phyloP scores from a whole-genome alignment of 2,329 filamentous ascomycete genomes.

The Exserohilum turcica region DNA sequence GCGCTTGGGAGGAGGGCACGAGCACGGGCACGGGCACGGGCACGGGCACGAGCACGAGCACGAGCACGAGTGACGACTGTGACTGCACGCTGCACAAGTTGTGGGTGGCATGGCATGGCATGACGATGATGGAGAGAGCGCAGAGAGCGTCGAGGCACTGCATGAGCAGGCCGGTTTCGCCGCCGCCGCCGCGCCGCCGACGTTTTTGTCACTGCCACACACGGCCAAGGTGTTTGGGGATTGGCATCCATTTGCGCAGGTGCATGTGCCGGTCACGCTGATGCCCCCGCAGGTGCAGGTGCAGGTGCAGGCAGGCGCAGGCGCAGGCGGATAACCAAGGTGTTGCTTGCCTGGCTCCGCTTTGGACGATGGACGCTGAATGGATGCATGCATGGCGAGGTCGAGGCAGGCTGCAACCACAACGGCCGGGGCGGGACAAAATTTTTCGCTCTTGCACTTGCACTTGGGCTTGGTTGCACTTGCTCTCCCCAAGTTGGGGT shows the following conservation, averaged over 20 bases:
- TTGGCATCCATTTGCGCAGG: slow-evolving; percentile 19
- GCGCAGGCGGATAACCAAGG: slow-evolving; percentile 5
- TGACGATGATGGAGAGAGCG: too few relatives aligned
- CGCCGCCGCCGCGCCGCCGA: slow-evolving; percentile 13
- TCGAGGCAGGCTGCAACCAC: slow-evolving; percentile 19
- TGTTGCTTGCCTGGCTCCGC: too few relatives aligned
- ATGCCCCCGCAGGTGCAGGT: too few relatives aligned
- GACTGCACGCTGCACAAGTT: slow-evolving; percentile 29
- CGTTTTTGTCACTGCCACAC: slow-evolving; percentile 16
- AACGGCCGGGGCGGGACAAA: slow-evolving; percentile 27
- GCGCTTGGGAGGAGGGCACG: slow-evolving; percentile 15
- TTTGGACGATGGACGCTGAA: too few relatives aligned
- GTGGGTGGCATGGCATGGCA: too few relatives aligned
- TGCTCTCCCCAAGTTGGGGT: slow-evolving; percentile 20
- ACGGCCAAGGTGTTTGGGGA: slow-evolving; percentile 11
- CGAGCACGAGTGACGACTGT: slow-evolving; percentile 17
- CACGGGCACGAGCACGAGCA: too few relatives aligned
- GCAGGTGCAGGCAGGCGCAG: too few relatives aligned
- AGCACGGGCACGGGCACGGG: too few relatives aligned
- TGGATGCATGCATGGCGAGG: too few relatives aligned
- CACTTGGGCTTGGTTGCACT: too few relatives aligned
- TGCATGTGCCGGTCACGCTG: slow-evolving; percentile 22
- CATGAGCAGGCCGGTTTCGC: slow-evolving; percentile 15
- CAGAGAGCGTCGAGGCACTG: too few relatives aligned
- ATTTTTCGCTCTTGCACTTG: too few relatives aligned